Evolutionary conservation across 371 early-diverging fungal genomes (phyloP).

Genomic region (Smittium mucronatum): DNA sequence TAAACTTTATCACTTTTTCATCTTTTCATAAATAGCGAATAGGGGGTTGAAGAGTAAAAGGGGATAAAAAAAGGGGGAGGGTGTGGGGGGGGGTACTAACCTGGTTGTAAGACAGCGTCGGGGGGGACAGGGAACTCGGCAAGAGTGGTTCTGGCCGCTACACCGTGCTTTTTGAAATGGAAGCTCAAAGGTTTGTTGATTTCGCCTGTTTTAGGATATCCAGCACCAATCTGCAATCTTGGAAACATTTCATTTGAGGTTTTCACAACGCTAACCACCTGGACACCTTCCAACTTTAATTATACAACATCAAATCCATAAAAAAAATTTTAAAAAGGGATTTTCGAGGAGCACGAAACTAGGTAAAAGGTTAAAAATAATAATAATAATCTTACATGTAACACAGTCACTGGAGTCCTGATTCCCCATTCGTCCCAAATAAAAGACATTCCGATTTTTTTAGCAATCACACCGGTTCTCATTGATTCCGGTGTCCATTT

Average conservation of each 20-base stretch:
- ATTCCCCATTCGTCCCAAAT: slow-evolving; percentile 89
- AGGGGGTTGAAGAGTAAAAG: too few species aligned
- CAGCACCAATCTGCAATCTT: slow-evolving; percentile 67
- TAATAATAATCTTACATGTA: slow-evolving; percentile 47
- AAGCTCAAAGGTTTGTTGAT: slow-evolving; percentile 52
- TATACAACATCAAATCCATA: too few species aligned
- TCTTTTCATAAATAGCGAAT: too few species aligned
- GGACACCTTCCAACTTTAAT: slow-evolving; percentile 45
- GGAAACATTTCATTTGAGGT: slow-evolving; percentile 21
- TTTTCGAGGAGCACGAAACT: too few species aligned
- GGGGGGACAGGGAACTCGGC: slow-evolving; percentile 72
- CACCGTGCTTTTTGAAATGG: slow-evolving; percentile 58
- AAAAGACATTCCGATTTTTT: slow-evolving; percentile 87
- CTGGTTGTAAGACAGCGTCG: slow-evolving; percentile 75
- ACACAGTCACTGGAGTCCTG: slow-evolving; percentile 81
- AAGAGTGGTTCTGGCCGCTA: slow-evolving; percentile 60
- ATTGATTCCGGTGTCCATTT: slow-evolving; percentile 23
- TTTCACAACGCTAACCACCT: slow-evolving; percentile 50
- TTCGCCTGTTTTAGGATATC: slow-evolving; percentile 45
- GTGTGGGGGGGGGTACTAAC: slow-evolving; percentile 20
- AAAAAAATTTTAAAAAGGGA: too few species aligned
- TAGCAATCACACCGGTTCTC: slow-evolving; percentile 62
- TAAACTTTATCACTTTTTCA: too few species aligned
- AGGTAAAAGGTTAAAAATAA: too few species aligned
- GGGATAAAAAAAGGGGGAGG: too few species aligned